A percentile compares a stretch with the other conserved stretches of the same genome.
Conservation (phyloP, 768 basidiomycete species). For the Cyathus striatus region DNA sequence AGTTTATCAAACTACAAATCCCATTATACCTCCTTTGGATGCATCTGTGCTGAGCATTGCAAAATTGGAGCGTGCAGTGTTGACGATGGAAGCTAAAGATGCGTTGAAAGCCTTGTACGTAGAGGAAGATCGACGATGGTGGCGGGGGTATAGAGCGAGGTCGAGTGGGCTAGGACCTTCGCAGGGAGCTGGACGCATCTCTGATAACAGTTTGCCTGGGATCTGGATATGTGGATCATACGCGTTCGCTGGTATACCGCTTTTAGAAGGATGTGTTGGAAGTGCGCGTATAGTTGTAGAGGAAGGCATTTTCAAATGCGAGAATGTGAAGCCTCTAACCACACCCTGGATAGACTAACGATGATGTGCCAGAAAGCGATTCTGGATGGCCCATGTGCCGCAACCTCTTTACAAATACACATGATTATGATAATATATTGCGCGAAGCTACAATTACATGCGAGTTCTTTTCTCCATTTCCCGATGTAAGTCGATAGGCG, state of each 20-base stretch:
- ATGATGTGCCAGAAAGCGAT: conserved; percentile 9
- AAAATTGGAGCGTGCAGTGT: conserved; percentile 57
- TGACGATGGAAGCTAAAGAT: conserved; percentile 44
- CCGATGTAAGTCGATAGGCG: conserved; percentile 50
- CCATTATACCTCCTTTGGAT: conserved; percentile 46
- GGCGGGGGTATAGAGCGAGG: conserved; percentile 36
- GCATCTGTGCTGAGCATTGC: conserved; percentile 51
- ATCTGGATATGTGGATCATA: conserved; percentile 75
- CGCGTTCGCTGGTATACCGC: conserved; percentile 65
- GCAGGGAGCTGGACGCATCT: conserved; percentile 43
- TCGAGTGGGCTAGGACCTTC: conserved; percentile 36
- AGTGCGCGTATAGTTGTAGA: conserved; percentile 59
- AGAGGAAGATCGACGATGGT: conserved; percentile 31
- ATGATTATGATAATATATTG: too few relatives aligned
- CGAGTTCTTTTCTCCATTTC: conserved; percentile 61
- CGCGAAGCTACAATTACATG: too few relatives aligned
- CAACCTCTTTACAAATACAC: too few relatives aligned
- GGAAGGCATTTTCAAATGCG: conserved; percentile 32
- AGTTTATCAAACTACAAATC: conserved; percentile 74
- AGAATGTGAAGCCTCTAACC: conserved; percentile 17
- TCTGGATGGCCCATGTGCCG: too few relatives aligned
- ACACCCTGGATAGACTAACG: conserved; percentile 12
- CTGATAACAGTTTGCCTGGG: conserved; percentile 30
- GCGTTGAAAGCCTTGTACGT: conserved; percentile 43
- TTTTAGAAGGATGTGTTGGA: conserved; percentile 76